These are phyloP conservation scores for Trypanosoma rangeli DNA, from an alignment of 208 protist species.

Conservation along the genomic window DNA sequence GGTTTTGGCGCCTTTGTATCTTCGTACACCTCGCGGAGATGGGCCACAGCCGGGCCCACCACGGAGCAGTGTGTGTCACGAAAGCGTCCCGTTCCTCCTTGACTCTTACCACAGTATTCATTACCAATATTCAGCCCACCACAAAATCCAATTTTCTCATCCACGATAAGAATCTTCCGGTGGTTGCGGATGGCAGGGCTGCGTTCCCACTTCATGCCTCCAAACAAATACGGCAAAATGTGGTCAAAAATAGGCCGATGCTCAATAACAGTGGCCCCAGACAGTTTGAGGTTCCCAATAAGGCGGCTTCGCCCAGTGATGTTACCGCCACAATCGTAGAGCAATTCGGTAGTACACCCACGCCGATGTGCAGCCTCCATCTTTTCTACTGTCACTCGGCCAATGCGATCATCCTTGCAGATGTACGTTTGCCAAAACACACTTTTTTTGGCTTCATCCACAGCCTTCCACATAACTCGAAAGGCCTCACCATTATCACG, in stretches of 20 bases:
- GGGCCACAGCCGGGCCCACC: slow-evolving; percentile 62
- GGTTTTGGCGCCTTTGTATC: slow-evolving; percentile 84
- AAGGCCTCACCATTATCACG: slow-evolving; percentile 82
- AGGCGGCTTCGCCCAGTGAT: slow-evolving; percentile 81
- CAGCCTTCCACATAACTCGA: slow-evolving; percentile 79
- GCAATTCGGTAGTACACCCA: slow-evolving; percentile 75
- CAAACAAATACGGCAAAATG: slow-evolving; percentile 60
- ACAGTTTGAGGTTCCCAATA: slow-evolving; percentile 63
- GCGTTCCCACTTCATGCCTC: slow-evolving; percentile 68
- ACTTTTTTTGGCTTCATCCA: slow-evolving; percentile 66
- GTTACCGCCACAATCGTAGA: slow-evolving; percentile 92
- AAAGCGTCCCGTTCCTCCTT: slow-evolving; percentile 77
- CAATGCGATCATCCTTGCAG: slow-evolving; percentile 89
- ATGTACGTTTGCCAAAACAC: slow-evolving; percentile 94
- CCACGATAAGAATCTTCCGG: slow-evolving; percentile 89
- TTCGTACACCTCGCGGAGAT: slow-evolving; percentile 83
- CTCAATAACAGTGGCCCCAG: slow-evolving; percentile 73
- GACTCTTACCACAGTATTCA: slow-evolving; percentile 80
- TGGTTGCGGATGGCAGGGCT: slow-evolving; percentile 91
- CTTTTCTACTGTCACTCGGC: slow-evolving; percentile 60
- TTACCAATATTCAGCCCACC: slow-evolving; percentile 94
- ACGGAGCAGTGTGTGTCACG: slow-evolving; percentile 88
- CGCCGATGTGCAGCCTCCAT: slow-evolving; percentile 72
- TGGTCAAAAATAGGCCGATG: slow-evolving; percentile 86
- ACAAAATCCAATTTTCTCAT: slow-evolving; percentile 81